Percentiles rank a stretch among this genome's conserved stretches.
phyloP scores from a whole-genome alignment of 257 asterid genomes.

The Ilex asprella region DNA sequence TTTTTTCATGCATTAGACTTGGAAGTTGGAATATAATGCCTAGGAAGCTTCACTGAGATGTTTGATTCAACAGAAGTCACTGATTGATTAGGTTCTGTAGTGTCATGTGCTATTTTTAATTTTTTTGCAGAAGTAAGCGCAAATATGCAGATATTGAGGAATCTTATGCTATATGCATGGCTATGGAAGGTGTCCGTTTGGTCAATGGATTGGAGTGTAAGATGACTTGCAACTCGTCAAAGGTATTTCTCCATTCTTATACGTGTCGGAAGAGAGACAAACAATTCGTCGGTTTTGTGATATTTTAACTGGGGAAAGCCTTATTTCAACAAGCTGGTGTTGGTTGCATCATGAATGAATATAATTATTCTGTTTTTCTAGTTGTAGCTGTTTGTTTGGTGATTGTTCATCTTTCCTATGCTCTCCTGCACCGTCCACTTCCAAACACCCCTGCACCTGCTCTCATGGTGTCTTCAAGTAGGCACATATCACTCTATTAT shows the following conservation, averaged over 20 bases:
- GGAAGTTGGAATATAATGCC: not conserved
- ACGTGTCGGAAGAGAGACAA: not conserved
- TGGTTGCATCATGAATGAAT: too few relatives aligned
- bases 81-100: not conserved
- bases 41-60: not conserved
- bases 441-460: too few relatives aligned
- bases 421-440: too few relatives aligned
- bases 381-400: not conserved
- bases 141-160: not conserved
- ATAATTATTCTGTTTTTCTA: not conserved
- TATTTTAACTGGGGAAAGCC: not conserved
- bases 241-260: not conserved
- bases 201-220: constrained; percentile 2
- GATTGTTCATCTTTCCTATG: not conserved
- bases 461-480: too few relatives aligned
- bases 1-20: not conserved
- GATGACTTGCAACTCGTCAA: constrained; percentile 3
- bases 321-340: too few relatives aligned
- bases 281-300: not conserved
- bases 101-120: too few relatives aligned
- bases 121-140: not conserved
- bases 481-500: too few relatives aligned
- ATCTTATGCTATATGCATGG: constrained; percentile 4
- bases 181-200: constrained; percentile 1
- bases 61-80: not conserved